Evolutionary conservation across 2,329 filamentous ascomycete genomes (phyloP), one percentile per base, ranked within the genome.

Genomic region (Chrysosporium keratinophilum): DNA sequence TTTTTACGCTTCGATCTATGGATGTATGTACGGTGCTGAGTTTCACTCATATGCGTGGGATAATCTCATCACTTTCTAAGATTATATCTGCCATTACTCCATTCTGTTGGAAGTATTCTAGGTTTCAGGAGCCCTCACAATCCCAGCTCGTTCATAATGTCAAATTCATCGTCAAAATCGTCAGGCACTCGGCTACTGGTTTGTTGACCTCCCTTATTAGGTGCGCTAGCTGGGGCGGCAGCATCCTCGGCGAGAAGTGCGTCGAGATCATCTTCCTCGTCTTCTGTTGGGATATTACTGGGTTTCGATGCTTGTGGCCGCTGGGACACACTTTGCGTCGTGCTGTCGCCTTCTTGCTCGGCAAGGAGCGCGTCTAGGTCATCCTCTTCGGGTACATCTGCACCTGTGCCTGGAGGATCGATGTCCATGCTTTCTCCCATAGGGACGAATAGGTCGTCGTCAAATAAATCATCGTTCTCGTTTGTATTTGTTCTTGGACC

Each of bases 161-260:
- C 83, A 67, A 85, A 80, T 12, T 85, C 82, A 52, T 83, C 82
- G 1, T 75, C 78, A 64, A 79, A 82, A 20, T 73, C 65, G 3
- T 66, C 60, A 23, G 11, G n/a, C 7, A 12, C 19, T n/a, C 5
- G 17, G 12, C 33, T 15, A 10, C n/a, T n/a, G 11, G 1, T 11
- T 23, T 46, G 12, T 17, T 6, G 20, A 17, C 7, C 35, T 14
- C 1, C 28, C n/a, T 12, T 33, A 19, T 9, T 34, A 1, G 23
- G 28, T 19, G 9, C 11, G 12, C 12, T 44, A 12, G 14, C 28
- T 28, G 60, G 51, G 11, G 46, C 55, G 40, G 60, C 56, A 45
- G 67, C 67, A 40, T 74, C 72, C 57, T 79, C 77, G 31, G 73
- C 75, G 50, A 82, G 68, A 28, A 82, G 65, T 31, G 74, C 74